Percentiles rank a stretch among this genome's conserved stretches.
Conservation (phyloP, 202 grass and related monocot species). For the Panicum virgatum region DNA sequence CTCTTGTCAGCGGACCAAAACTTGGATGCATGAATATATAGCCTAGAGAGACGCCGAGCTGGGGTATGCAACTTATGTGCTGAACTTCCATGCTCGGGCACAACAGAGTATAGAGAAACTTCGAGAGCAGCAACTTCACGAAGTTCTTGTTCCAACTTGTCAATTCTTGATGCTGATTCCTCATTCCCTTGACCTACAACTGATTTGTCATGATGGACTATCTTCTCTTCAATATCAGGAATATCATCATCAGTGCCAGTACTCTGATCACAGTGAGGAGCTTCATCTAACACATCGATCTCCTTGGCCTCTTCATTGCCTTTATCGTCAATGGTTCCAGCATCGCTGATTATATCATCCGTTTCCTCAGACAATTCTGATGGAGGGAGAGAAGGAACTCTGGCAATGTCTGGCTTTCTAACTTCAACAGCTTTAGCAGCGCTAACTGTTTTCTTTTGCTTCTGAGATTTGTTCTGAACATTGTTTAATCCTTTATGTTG, state of each 20-base stretch:
- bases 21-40: slow-evolving; percentile 76
- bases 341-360: slow-evolving; percentile 63
- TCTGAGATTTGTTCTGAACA: slow-evolving; percentile 68
- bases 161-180: slow-evolving; percentile 72
- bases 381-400: slow-evolving; percentile 54
- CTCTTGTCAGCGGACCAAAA: slow-evolving; percentile 66
- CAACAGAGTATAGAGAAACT: slow-evolving; percentile 75
- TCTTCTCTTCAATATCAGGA: slow-evolving; percentile 79
- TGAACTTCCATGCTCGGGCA: slow-evolving; percentile 78
- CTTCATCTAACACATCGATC: slow-evolving; percentile 94
- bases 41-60: slow-evolving; percentile 81
- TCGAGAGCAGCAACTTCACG: slow-evolving; percentile 85
- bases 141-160: slow-evolving; percentile 85
- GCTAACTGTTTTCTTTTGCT: slow-evolving; percentile 48
- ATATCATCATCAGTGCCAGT: slow-evolving; percentile 91
- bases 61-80: slow-evolving; percentile 94
- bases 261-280: slow-evolving; percentile 87
- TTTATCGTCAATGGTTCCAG: slow-evolving; percentile 62
- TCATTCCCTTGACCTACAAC: slow-evolving; percentile 56
- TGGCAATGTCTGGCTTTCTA: slow-evolving; percentile 58
- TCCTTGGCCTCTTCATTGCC: slow-evolving; percentile 84
- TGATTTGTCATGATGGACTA: slow-evolving; percentile 50
- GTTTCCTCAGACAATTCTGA: slow-evolving; percentile 89
- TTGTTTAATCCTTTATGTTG: slow-evolving; percentile 72
- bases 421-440: slow-evolving; percentile 47